Base-by-base conservation (phyloP, 164 flowering plant genomes). In the Tetracentron sinense region DNA sequence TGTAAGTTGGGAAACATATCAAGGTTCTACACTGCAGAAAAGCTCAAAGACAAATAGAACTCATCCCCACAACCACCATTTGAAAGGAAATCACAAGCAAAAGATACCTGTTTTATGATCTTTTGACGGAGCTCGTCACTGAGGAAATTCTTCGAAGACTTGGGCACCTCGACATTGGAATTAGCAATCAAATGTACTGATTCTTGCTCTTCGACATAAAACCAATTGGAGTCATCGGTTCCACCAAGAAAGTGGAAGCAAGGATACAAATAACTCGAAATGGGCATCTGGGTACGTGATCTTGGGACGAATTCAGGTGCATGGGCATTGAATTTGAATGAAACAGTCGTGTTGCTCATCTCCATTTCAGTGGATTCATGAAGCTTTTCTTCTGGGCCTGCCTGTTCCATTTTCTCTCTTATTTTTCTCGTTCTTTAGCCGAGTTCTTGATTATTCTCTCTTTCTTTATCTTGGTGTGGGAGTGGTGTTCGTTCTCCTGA, bases 231-330 rank as follows among this genome's bases (percentile, higher is more conserved):
- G 1, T 68, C 78, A 35, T 42, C 65, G 33, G 61, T 26, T 11
- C 75, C 84, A 56, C 81, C 83, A 16, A 85, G 67, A 55, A 79
- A 81, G 22, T 80, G 87, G 49, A 83, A 77, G 38, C 72, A 92
- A 0, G 96, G 97, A 58, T 85, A 79, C 64, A 76, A 76, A 69
- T 83, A 91, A 17, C 86, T 83, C 0, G 92, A 74, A n/a, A 83
- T 28, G 0, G 88, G 87, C 70, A 75, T 33, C 68, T 73, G 84
- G 60, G 86, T 38, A n/a, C 77, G 86, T 15, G 92, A 70, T 66
- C 86, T 84, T 2, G 99, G 99, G 30, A 91, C 86, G 51, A 95
- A 95, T 73, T 89, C 99, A 11, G 94, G 89, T 0, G 99, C 99
- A 30, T 87, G 85, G 2, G 81, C 99, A 64, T 92, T 92, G 76